A percentile compares a stretch with the other conserved stretches of the same genome.
These are phyloP conservation scores for Suillus weaverae DNA, from an alignment of 768 basidiomycete genomes.

Conservation along the genomic window DNA sequence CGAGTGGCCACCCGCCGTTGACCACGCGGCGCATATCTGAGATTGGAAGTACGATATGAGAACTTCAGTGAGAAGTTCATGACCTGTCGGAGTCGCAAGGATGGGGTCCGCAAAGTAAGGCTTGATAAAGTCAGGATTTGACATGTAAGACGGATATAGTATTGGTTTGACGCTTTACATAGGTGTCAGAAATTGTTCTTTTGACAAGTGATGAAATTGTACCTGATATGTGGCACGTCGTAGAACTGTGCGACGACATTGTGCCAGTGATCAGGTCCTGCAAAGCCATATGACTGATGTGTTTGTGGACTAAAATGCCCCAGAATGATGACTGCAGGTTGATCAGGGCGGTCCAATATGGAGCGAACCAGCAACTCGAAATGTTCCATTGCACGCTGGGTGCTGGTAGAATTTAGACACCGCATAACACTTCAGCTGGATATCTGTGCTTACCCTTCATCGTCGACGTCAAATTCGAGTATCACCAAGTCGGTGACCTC, in stretches of 20 bases:
- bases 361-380: constrained; percentile 94
- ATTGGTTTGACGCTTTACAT: constrained; percentile 68
- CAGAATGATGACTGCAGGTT: constrained; percentile 91
- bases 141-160: constrained; percentile 81
- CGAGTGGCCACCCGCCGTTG: constrained; percentile 62
- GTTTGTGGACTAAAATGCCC: constrained; percentile 93
- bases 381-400: constrained; percentile 69
- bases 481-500: constrained; percentile 94
- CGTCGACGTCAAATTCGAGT: constrained; percentile 91
- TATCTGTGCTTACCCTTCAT: constrained; percentile 64
- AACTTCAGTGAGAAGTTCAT: constrained; percentile 88
- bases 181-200: constrained; percentile 1
- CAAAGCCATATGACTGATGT: constrained; percentile 76
- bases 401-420: constrained; percentile 41
- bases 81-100: constrained; percentile 78
- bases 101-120: constrained; percentile 82
- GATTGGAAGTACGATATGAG: constrained; percentile 87
- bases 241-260: constrained; percentile 93
- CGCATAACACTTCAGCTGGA: not conserved
- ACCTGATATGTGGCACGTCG: constrained; percentile 90
- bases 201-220: constrained; percentile 13
- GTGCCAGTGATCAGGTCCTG: constrained; percentile 90
- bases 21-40: constrained; percentile 88
- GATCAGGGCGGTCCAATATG: constrained; percentile 84
- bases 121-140: constrained; percentile 60